Evolutionary conservation across 2,329 filamentous ascomycete genomes (phyloP).

Genomic region (Penicillium glabrum): DNA sequence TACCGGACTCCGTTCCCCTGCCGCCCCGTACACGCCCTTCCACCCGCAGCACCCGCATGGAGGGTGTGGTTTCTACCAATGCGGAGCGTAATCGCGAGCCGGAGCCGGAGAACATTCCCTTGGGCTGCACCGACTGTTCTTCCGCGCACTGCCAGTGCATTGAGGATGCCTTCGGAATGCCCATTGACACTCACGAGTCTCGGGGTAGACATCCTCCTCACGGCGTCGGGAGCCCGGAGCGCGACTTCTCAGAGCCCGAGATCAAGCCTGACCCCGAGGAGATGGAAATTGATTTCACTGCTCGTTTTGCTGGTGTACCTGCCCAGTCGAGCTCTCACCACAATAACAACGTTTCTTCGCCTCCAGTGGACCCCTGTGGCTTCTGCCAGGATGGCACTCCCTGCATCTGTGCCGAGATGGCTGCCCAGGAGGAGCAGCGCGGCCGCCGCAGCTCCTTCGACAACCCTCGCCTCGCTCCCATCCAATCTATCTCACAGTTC

Average conservation of each 20-base stretch:
- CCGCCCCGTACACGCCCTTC: constrained; percentile 29
- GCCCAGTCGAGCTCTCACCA: constrained; percentile 19
- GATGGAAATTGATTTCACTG: constrained; percentile 73
- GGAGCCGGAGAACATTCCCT: constrained; percentile 39
- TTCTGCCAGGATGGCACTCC: constrained; percentile 82
- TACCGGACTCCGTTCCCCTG: constrained; percentile 42
- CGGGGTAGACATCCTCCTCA: constrained; percentile 37
- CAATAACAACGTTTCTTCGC: constrained; percentile 30
- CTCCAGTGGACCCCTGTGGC: constrained; percentile 68
- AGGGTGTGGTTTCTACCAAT: constrained; percentile 14
- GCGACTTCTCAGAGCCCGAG: constrained; percentile 51
- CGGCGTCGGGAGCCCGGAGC: constrained; percentile 48
- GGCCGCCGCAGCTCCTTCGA: constrained; percentile 47
- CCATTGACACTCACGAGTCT: constrained; percentile 40
- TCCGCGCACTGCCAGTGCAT: constrained; percentile 63
- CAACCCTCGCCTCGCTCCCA: constrained; percentile 44
- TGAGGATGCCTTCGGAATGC: constrained; percentile 54
- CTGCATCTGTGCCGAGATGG: constrained; percentile 74
- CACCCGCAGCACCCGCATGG: constrained; percentile 21
- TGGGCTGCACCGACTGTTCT: constrained; percentile 67
- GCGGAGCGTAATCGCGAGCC: constrained; percentile 20
- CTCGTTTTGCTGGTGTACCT: constrained; percentile 56
- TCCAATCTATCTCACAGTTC: constrained; percentile 49
- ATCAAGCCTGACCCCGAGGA: constrained; percentile 49
- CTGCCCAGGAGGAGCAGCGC: constrained; percentile 42